Evolutionary conservation across 1,284 basidiomycete species (phyloP).

Genomic region (Sparassis latifolia): DNA sequence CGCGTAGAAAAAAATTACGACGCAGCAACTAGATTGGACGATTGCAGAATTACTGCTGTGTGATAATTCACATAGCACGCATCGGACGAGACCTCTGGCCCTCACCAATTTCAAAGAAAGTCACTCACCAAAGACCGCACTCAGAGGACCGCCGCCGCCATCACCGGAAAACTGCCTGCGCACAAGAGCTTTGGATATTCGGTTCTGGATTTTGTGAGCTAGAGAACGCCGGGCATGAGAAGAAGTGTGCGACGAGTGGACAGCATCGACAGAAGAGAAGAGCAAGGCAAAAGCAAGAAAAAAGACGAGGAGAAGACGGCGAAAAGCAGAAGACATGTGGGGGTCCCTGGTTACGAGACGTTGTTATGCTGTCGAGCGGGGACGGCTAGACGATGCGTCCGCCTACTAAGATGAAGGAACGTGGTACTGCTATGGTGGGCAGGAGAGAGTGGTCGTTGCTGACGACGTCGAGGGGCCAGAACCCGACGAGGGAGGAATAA

Average conservation of each 20-base stretch:
- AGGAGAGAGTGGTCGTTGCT: constrained; percentile 4
- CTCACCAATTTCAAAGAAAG: too few relatives aligned
- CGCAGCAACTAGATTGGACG: too few relatives aligned
- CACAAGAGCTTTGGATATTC: constrained; percentile 1
- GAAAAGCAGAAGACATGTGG: constrained; percentile 12
- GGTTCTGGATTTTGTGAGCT: constrained; percentile 7
- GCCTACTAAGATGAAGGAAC: constrained; percentile 15
- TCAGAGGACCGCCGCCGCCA: background rate
- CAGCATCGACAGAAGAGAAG: constrained; percentile 12
- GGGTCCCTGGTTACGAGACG: constrained; percentile 5
- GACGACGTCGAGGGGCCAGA: constrained; percentile 4
- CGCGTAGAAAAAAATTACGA: too few relatives aligned
- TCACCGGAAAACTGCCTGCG: background rate
- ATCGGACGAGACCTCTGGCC: too few relatives aligned
- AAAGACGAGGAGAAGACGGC: constrained; percentile 13
- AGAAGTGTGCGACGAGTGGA: constrained; percentile 17
- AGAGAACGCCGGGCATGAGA: constrained; percentile 21
- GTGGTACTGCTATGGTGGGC: constrained; percentile 22
- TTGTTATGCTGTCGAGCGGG: constrained; percentile 19
- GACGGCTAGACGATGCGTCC: constrained; percentile 19
- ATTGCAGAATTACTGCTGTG: too few relatives aligned
- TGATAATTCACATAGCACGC: too few relatives aligned
- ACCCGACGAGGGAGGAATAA: constrained; percentile 10
- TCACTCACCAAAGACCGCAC: constrained; percentile 4
- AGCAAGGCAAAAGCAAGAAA: constrained; percentile 15